These are phyloP conservation scores for Phylloporus rhodoxanthus DNA, from an alignment of 768 basidiomycete species.

Conservation along the genomic window DNA sequence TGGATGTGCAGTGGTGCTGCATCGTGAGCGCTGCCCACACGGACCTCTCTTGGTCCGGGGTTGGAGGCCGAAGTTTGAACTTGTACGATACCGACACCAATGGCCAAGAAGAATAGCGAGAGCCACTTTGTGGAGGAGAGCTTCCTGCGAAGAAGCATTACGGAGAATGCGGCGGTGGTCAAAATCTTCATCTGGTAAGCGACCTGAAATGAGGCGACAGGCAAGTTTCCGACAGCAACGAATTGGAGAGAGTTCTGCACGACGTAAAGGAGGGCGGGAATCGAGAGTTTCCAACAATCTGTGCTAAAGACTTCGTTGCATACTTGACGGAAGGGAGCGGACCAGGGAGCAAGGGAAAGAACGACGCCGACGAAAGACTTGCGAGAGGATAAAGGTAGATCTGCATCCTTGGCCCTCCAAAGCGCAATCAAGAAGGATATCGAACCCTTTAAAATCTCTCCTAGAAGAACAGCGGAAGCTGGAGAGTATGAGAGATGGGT, in stretches of 20 bases:
- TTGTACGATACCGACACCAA: constrained; percentile 93
- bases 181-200: constrained; percentile 99
- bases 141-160: constrained; percentile 70
- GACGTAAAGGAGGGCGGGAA: constrained; percentile 92
- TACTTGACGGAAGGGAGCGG: constrained; percentile 48
- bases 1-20: constrained; percentile 54
- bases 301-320: constrained; percentile 74
- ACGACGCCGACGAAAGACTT: constrained; percentile 36
- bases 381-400: constrained; percentile 38
- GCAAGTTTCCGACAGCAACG: constrained; percentile 91
- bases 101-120: constrained; percentile 78
- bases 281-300: constrained; percentile 97
- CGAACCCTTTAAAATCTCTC: constrained; percentile 88
- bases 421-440: constrained; percentile 91
- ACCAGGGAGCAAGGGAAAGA: constrained; percentile 39
- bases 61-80: constrained; percentile 60
- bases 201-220: constrained; percentile 96
- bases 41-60: constrained; percentile 29
- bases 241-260: constrained; percentile 98
- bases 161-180: constrained; percentile 91
- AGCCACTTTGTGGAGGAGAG: constrained; percentile 79
- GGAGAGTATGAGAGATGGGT: constrained; percentile 82
- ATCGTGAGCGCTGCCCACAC: constrained; percentile 66
- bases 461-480: constrained; percentile 88
- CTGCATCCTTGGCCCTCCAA: constrained; percentile 40